Percentiles rank a stretch among this genome's conserved stretches.
phyloP scores from a whole-genome alignment of 2,329 filamentous ascomycete genomes.

The Claviceps purpurea region DNA sequence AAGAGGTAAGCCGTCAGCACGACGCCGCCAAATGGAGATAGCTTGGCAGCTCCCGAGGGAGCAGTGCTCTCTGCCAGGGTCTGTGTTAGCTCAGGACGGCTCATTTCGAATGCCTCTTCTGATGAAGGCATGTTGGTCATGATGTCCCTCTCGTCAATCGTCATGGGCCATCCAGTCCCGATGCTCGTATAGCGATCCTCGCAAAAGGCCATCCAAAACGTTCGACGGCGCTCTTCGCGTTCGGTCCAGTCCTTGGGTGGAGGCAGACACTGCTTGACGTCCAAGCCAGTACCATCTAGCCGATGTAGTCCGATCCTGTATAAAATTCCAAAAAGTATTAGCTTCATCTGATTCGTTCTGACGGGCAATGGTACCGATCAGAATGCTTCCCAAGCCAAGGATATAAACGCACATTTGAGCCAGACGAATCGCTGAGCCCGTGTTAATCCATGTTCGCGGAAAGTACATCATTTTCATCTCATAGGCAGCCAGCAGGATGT shows the following conservation, averaged over 20 bases:
- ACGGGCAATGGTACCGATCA: slow-evolving; percentile 9
- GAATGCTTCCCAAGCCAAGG: neutral
- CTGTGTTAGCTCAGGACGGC: slow-evolving; percentile 57
- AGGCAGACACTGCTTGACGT: slow-evolving; percentile 84
- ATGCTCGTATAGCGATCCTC: slow-evolving; percentile 88
- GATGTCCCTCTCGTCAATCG: slow-evolving; percentile 82
- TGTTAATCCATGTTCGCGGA: slow-evolving; percentile 86
- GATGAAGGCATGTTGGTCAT: slow-evolving; percentile 71
- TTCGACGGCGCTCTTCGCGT: slow-evolving; percentile 75
- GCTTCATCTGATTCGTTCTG: too few relatives aligned
- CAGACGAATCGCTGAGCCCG: slow-evolving; percentile 67
- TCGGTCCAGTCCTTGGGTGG: slow-evolving; percentile 89
- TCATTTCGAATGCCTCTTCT: slow-evolving; percentile 75
- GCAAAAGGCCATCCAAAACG: slow-evolving; percentile 91
- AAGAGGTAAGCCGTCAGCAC: slow-evolving; percentile 81
- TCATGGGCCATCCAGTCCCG: slow-evolving; percentile 95
- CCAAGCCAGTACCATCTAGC: slow-evolving; percentile 66
- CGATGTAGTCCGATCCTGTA: slow-evolving; percentile 81
- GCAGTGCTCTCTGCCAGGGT: slow-evolving; percentile 57
- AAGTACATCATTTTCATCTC: slow-evolving; percentile 99
- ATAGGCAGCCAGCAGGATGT: slow-evolving; percentile 65
- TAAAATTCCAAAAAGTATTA: too few relatives aligned
- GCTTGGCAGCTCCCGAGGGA: slow-evolving; percentile 55
- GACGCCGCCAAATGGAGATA: slow-evolving; percentile 69
- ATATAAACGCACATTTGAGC: slow-evolving; percentile 56